Conservation (phyloP, 805 yeast genomes). For the Barnettozyma sucrosica region DNA sequence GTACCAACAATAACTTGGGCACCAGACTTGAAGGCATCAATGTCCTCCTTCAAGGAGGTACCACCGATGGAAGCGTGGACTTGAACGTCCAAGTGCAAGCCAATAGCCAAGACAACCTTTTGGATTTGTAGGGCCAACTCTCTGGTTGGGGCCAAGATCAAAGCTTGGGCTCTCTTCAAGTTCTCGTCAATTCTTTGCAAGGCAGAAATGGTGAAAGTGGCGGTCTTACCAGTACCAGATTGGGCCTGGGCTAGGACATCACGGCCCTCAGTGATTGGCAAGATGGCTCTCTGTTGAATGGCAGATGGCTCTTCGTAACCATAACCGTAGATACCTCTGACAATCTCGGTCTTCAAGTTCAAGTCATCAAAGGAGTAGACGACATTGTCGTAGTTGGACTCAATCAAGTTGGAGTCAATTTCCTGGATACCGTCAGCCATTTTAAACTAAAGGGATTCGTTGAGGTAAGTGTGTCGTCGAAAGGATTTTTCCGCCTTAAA, state of each 20-base stretch:
- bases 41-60: conserved; percentile 82
- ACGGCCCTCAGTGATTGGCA: conserved; percentile 90
- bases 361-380: conserved; percentile 72
- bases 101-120: conserved; percentile 84
- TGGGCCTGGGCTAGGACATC: conserved; percentile 98
- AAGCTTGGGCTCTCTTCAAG: conserved; percentile 78
- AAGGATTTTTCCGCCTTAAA: not conserved
- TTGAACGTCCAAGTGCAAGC: conserved; percentile 81
- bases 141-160: conserved; percentile 94
- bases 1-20: conserved; percentile 96
- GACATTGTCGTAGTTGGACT: conserved; percentile 94
- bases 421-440: conserved; percentile 66
- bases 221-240: conserved; percentile 99
- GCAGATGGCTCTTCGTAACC: conserved; percentile 97
- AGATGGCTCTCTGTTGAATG: conserved; percentile 95
- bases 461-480: not conserved
- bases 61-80: conserved; percentile 99
- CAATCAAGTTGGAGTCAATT: conserved; percentile 77
- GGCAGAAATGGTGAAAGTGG: conserved; percentile 88
- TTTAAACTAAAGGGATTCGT: conserved; percentile 6
- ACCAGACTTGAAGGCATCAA: conserved; percentile 75
- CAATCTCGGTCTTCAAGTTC: conserved; percentile 59
- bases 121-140: conserved; percentile 96
- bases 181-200: conserved; percentile 69
- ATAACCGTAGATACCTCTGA: conserved; percentile 65